Conservation (phyloP, 2,329 filamentous ascomycete genomes). For the Fusarium nodosum region DNA sequence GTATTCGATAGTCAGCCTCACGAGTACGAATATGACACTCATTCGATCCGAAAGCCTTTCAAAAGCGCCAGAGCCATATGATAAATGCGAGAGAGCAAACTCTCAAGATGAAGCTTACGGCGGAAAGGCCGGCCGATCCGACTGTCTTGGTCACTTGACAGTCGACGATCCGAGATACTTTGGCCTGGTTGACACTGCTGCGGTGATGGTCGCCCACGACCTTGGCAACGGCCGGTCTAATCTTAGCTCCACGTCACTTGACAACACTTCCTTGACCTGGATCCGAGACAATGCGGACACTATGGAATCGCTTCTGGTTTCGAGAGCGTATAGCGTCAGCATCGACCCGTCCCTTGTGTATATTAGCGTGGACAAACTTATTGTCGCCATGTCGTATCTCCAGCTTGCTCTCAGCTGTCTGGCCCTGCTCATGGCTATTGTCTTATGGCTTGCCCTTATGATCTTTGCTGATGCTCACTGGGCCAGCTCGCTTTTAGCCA, state of each 20-base stretch:
- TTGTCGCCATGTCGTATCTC: slow-evolving; percentile 33
- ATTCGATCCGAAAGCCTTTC: slow-evolving; percentile 28
- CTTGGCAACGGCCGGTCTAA: slow-evolving; percentile 31
- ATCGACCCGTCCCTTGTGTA: slow-evolving; percentile 27
- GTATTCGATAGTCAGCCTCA: slow-evolving; percentile 22
- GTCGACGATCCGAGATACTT: slow-evolving; percentile 6
- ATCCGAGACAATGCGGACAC: not conserved
- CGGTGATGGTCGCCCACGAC: slow-evolving; percentile 24
- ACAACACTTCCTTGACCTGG: slow-evolving; percentile 20
- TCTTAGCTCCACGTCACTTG: slow-evolving; percentile 25
- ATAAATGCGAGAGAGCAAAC: slow-evolving; percentile 10
- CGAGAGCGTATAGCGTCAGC: slow-evolving; percentile 26
- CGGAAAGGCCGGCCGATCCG: slow-evolving; percentile 20
- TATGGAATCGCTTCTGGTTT: slow-evolving; percentile 3
- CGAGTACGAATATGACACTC: slow-evolving; percentile 34
- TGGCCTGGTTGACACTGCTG: slow-evolving; percentile 38
- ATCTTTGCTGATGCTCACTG: slow-evolving; percentile 30
- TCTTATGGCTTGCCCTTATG: slow-evolving; percentile 26
- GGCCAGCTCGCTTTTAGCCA: slow-evolving; percentile 30
- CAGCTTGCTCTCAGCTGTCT: slow-evolving; percentile 28
- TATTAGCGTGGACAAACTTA: slow-evolving; percentile 34
- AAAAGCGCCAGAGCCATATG: slow-evolving; percentile 9
- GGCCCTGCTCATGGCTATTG: slow-evolving; percentile 6
- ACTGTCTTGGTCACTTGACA: slow-evolving; percentile 9
- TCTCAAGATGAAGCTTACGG: slow-evolving; percentile 40